These are phyloP conservation scores for Balamuthia mandrillaris DNA, from an alignment of 208 protist genomes.

Conservation along the genomic window DNA sequence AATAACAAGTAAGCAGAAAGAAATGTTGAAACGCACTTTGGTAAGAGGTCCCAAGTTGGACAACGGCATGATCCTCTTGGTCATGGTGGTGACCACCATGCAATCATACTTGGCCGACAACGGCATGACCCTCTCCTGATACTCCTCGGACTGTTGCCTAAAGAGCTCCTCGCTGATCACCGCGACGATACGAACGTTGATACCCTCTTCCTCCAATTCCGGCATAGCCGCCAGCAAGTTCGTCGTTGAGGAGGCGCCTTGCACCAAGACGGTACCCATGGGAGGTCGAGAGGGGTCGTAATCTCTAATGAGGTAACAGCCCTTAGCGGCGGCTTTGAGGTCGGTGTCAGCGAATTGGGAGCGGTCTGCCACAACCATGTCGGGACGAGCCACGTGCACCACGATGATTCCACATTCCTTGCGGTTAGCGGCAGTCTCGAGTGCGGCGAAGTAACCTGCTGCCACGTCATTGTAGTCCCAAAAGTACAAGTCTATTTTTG, in stretches of 20 bases:
- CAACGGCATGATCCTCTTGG: slow-evolving; percentile 33
- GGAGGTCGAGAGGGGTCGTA: not conserved
- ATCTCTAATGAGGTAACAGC: slow-evolving; percentile 26
- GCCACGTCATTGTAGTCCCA: slow-evolving; percentile 45
- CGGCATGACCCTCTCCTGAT: slow-evolving; percentile 41
- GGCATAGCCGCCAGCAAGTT: slow-evolving; percentile 28
- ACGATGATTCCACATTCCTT: slow-evolving; percentile 22
- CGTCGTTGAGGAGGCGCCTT: slow-evolving; percentile 21
- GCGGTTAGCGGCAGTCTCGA: not conserved
- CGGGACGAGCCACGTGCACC: slow-evolving; percentile 35
- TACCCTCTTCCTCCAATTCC: slow-evolving; percentile 33
- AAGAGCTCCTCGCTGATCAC: slow-evolving; percentile 42
- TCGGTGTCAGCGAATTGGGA: slow-evolving; percentile 22
- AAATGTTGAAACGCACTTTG: not conserved
- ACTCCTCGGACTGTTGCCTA: not conserved
- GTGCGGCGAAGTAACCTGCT: slow-evolving; percentile 24
- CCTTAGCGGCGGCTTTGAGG: slow-evolving; percentile 28
- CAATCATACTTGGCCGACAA: not conserved
- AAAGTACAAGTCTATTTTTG: slow-evolving; percentile 24
- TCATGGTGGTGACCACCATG: slow-evolving; percentile 44
- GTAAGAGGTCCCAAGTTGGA: slow-evolving; percentile 7
- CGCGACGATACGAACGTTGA: slow-evolving; percentile 38
- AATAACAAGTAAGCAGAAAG: not conserved
- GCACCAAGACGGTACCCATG: slow-evolving; percentile 19
- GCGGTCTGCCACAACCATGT: slow-evolving; percentile 37